Base-by-base conservation (phyloP, 768 basidiomycete species). In the Dentipellis fragilis region DNA sequence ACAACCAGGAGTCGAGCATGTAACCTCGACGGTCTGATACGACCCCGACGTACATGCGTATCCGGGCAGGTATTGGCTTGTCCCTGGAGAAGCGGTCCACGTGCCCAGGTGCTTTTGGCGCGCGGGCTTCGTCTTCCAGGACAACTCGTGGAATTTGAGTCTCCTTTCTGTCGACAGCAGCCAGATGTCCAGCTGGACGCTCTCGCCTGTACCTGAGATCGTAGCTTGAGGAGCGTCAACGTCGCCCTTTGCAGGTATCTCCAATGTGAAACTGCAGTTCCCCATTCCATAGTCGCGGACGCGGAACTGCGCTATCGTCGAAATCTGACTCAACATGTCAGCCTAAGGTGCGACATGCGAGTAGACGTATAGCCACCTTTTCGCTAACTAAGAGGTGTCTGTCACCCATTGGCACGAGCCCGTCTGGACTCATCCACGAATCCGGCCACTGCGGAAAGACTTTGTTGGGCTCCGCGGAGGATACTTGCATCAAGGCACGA, bases 371-470 rank as follows among this genome's bases (percentile, higher is more conserved):
- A 11, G n/a, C 3, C 10, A 40, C 39, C 12, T 40, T 11, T n/a
- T 11, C 12, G 39, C 39, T 45, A 17, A 59, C 56, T 14, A 54
- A 38, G 14, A 58, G 37, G 10, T 10, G 59, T 17, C 54, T 23
- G 37, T 58, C 40, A 10, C 39, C 57, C 21, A 52, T 46, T 1
- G 56, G 58, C 2, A 57, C 53, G 16, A 22, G 23, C 19, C 54
- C 57, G 6, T 58, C 50, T 0, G 54, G 46, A 0, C 49, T 57
- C 35, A 58, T 23, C 38, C 23, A 53, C 38, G 48, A 58, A n/a
- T 49, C 57, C 16, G 54, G 50, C 54, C 51, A 53, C 40, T 49
- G 54, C 35, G 40, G 57, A 39, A 51, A 46, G 29, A 58, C 21
- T 46, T 34, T 52, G 38, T 35, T 35, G 6, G 57, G 57, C 17